Percentiles rank a stretch among this genome's conserved stretches.
Conservation (phyloP, 75 land plant genomes). For the Pinus tabuliformis region DNA sequence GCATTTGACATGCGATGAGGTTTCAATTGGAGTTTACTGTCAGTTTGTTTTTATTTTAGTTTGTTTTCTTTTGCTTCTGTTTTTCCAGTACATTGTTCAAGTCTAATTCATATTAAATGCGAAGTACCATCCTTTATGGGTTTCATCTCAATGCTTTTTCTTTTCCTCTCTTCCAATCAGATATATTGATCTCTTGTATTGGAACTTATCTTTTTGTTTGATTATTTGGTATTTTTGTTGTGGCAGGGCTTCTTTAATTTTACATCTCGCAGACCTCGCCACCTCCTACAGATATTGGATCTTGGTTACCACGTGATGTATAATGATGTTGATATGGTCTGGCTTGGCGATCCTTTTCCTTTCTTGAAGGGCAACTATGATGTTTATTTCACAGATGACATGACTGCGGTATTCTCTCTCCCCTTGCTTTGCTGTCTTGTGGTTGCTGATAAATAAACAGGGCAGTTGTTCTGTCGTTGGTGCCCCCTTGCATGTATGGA, state of each 20-base stretch:
- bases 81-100: neutral
- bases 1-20: neutral
- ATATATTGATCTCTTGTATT: neutral
- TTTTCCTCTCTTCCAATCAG: too few relatives aligned
- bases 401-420: slow-evolving; percentile 44
- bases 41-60: too few relatives aligned
- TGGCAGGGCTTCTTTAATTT: slow-evolving; percentile 95
- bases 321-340: slow-evolving; percentile 99
- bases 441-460: neutral
- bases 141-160: too few relatives aligned
- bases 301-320: slow-evolving; percentile 93
- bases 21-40: neutral
- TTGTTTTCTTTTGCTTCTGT: neutral
- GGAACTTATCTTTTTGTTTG: neutral
- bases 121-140: too few relatives aligned
- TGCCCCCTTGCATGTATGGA: too few relatives aligned
- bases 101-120: neutral
- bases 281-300: slow-evolving; percentile 79
- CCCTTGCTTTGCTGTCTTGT: slow-evolving; percentile 5
- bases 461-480: neutral
- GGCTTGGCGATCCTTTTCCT: slow-evolving; percentile 92
- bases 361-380: slow-evolving; percentile 71
- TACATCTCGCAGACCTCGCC: slow-evolving; percentile 89
- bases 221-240: neutral
- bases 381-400: slow-evolving; percentile 93